Evolutionary conservation across 192 early-diverging fungal species (phyloP).

Genomic region (Gamsiella multidivaricata): DNA sequence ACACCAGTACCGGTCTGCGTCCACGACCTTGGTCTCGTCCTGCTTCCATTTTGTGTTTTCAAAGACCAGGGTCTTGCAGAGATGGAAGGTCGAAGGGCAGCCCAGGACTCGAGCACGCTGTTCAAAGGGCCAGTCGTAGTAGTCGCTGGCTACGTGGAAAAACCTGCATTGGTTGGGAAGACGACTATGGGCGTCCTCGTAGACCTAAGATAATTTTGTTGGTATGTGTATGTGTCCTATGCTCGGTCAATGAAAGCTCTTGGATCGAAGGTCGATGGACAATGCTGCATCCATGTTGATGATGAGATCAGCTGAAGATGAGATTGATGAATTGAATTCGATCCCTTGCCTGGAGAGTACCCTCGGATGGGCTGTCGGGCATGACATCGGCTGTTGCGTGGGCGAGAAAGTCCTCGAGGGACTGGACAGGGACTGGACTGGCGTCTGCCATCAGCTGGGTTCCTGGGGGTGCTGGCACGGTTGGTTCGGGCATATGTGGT

Average conservation of each 20-base stretch:
- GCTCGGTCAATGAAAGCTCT: too few relatives aligned
- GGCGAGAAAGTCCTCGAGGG: constrained; percentile 34
- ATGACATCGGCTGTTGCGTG: constrained; percentile 12
- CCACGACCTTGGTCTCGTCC: constrained; percentile 53
- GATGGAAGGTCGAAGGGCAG: constrained; percentile 79
- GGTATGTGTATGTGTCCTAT: too few relatives aligned
- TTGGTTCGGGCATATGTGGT: constrained; percentile 33
- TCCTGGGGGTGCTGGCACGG: background rate
- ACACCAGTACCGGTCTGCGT: constrained; percentile 53
- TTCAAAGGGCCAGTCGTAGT: constrained; percentile 83
- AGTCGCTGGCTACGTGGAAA: constrained; percentile 78
- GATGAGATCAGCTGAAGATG: background rate
- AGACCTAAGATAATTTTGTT: too few relatives aligned
- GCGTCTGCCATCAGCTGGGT: constrained; percentile 32
- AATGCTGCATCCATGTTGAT: too few relatives aligned
- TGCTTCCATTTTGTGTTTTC: constrained; percentile 87
- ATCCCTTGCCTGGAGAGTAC: constrained; percentile 27
- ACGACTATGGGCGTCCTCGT: constrained; percentile 33
- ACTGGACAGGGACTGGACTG: constrained; percentile 3
- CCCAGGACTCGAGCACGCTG: constrained; percentile 71
- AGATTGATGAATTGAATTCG: background rate
- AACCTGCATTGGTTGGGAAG: constrained; percentile 61
- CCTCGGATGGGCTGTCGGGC: constrained; percentile 24
- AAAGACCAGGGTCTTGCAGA: constrained; percentile 91
- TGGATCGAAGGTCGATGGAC: too few relatives aligned